Base-by-base conservation (phyloP, 2,329 filamentous ascomycete species). In the Botrytis pseudocinerea region DNA sequence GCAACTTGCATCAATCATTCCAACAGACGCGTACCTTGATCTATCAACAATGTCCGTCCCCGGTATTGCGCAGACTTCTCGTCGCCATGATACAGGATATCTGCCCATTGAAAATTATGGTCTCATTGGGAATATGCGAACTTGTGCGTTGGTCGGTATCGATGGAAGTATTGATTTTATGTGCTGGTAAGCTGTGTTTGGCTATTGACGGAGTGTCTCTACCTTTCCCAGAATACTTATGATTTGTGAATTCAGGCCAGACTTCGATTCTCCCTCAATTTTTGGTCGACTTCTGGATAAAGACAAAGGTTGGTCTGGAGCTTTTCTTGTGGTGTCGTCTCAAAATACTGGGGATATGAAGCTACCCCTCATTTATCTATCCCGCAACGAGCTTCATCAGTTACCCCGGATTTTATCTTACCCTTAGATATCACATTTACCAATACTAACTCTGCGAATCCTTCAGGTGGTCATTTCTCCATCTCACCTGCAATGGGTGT, bases 61-160 rank as follows among this genome's bases (percentile, higher is more conserved):
- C 25, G 35, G 69, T 22, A 35, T 54, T 32, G 59, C 71, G 14
- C 71, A 73, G 32, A 44, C 18, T 22, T 70, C 62, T 54, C 73
- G 77, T 40, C 75, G 78, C 35, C 70, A 74, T 60, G 70, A 70
- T 8, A 79, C 76, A 9, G 80, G 80, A 28, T 81, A 81, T 69
- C 75, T 81, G 35, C 80, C 80, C 54, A 92, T 93, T 76, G 92
- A 94, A 79, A 89, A 94, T 81, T 94, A 94, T 85, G 92, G 92
- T 72, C 87, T 94, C 82, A 93, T 94, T 78, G 92, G 92, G 38
- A 93, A 94, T 79, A 93, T 94, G 91, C 87, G 90, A 78, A 94
- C 92, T 1, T 93, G 91, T 83, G 91, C 92, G 22, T 83, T 93
- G n/a, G 87, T 93, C 35, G 91, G 90, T 76, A 92, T 92, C 79